Conservation (phyloP, 192 early-diverging fungal species). For the Umbelopsis vinacea region DNA sequence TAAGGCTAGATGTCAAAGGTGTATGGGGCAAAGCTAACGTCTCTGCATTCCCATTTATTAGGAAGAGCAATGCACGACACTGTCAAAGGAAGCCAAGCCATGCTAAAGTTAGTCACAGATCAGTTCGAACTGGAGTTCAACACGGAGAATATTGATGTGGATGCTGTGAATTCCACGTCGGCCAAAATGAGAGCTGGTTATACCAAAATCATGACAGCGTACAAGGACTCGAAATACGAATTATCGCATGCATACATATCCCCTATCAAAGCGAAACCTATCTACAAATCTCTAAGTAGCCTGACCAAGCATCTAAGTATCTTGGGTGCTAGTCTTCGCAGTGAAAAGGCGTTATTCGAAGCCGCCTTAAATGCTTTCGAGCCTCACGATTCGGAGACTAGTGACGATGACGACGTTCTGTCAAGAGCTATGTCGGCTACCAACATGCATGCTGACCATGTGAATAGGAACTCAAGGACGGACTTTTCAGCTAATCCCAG, state of each 20-base stretch:
- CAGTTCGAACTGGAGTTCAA: slow-evolving; percentile 42
- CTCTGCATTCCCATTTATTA: background rate
- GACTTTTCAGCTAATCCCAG: background rate
- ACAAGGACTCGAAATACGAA: slow-evolving; percentile 42
- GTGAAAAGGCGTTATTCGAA: slow-evolving; percentile 41
- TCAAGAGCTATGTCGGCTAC: background rate
- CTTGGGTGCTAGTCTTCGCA: slow-evolving; percentile 37
- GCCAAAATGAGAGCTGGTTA: slow-evolving; percentile 36
- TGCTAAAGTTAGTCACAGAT: slow-evolving; percentile 39
- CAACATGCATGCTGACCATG: background rate
- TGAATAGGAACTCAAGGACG: background rate
- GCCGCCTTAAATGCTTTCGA: slow-evolving; percentile 26
- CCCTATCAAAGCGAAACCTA: slow-evolving; percentile 27
- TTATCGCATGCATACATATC: slow-evolving; percentile 38
- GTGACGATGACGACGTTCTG: slow-evolving; percentile 23
- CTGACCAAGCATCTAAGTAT: slow-evolving; percentile 40
- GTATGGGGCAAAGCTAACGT: too few relatives aligned
- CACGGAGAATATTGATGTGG: slow-evolving; percentile 14
- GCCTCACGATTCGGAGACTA: slow-evolving; percentile 14
- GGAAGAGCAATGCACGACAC: slow-evolving; percentile 43
- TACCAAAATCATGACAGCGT: slow-evolving; percentile 43
- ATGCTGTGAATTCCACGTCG: slow-evolving; percentile 20
- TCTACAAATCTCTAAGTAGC: slow-evolving; percentile 28
- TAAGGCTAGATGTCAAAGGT: too few relatives aligned
- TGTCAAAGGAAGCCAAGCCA: slow-evolving; percentile 30